Percentiles rank a stretch among this genome's conserved stretches.
These are phyloP conservation scores for Elsinoe ampelina DNA, from an alignment of 2,329 filamentous ascomycete genomes.

Conservation along the genomic window DNA sequence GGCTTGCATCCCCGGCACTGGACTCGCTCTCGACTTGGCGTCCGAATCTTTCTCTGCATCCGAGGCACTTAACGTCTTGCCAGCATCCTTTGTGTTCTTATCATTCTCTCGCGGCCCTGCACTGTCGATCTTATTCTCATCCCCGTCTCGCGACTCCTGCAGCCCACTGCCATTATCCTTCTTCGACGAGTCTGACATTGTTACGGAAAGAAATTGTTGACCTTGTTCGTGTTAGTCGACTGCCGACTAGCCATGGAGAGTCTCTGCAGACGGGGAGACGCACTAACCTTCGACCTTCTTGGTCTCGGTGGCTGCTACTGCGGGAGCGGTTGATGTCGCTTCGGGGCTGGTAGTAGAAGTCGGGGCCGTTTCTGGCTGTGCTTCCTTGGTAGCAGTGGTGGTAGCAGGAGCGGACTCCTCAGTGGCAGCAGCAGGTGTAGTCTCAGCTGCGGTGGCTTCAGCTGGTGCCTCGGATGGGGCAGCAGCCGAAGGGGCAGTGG, in stretches of 20 bases:
- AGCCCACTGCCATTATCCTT: conserved; percentile 11
- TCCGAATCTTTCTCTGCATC: not conserved
- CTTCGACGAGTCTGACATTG: conserved; percentile 1
- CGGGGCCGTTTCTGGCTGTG: conserved; percentile 1
- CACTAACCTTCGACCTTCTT: conserved; percentile 13
- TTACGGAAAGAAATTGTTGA: not conserved
- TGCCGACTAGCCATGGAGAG: conserved; percentile 18
- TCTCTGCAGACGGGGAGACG: conserved; percentile 21
- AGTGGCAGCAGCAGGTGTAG: not conserved
- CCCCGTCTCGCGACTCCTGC: not conserved
- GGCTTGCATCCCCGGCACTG: conserved; percentile 25
- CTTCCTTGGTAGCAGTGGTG: not conserved
- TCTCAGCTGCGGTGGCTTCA: conserved; percentile 4
- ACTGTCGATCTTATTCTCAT: conserved; percentile 3
- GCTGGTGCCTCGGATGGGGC: not conserved
- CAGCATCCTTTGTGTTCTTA: not conserved
- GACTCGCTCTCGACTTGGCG: conserved; percentile 8
- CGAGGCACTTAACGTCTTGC: not conserved
- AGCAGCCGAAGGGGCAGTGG: not conserved
- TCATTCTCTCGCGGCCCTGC: conserved; percentile 1
- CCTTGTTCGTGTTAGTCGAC: conserved; percentile 13
- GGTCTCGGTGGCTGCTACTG: conserved; percentile 5
- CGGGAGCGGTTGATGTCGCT: not conserved
- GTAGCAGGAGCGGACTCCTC: not conserved
- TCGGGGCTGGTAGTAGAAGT: not conserved